Conservation (phyloP, 2,329 filamentous ascomycete genomes). For the Saccharata proteae region DNA sequence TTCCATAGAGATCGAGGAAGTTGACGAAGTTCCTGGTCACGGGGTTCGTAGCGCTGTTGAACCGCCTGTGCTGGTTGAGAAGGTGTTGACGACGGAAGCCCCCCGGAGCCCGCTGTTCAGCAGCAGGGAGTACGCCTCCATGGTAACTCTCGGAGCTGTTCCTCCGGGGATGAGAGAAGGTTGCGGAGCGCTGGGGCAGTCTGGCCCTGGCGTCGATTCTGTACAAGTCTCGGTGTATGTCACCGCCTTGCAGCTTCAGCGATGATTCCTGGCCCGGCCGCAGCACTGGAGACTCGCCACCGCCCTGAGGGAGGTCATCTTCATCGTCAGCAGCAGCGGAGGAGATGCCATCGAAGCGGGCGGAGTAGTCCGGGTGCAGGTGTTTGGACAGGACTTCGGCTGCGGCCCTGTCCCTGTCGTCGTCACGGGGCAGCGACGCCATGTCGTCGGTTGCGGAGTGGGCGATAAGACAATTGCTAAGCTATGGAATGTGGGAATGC, state of each 20-base stretch:
- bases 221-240: slow-evolving; percentile 69
- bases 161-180: slow-evolving; percentile 54
- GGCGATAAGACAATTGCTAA: no score
- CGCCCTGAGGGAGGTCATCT: slow-evolving; percentile 12
- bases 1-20: slow-evolving; percentile 63
- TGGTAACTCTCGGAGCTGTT: no score
- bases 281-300: slow-evolving; percentile 10
- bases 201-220: slow-evolving; percentile 50
- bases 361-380: slow-evolving; percentile 31
- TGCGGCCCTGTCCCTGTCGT: no score
- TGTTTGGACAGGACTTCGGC: slow-evolving; percentile 30
- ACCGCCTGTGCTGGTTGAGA: slow-evolving; percentile 26
- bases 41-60: slow-evolving; percentile 36
- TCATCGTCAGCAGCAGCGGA: slow-evolving; percentile 14
- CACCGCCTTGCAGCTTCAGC: slow-evolving; percentile 59
- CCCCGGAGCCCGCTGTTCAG: slow-evolving; percentile 37
- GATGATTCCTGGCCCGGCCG: no score
- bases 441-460: no score
- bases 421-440: no score
- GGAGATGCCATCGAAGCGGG: slow-evolving; percentile 27
- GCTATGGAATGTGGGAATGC: no score
- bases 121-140: slow-evolving; percentile 24
- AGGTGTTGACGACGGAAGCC: slow-evolving; percentile 44
- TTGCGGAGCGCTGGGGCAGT: slow-evolving; percentile 46
- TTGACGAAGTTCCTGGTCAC: slow-evolving; percentile 61